These are phyloP conservation scores for Gypsophila paniculata DNA, from an alignment of 179 eudicot species.

Conservation along the genomic window DNA sequence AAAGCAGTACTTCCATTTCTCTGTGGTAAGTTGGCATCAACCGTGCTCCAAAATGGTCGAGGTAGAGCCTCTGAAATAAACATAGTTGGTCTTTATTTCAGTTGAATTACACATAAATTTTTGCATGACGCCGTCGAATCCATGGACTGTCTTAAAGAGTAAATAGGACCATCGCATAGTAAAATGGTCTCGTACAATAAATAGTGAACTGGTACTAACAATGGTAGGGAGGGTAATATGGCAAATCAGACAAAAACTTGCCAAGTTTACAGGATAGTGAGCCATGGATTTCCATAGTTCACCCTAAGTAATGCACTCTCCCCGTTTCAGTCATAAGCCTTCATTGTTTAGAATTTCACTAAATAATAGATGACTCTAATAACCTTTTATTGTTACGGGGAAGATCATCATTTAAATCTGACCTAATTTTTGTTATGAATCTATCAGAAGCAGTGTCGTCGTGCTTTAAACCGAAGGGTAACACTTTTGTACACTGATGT, in stretches of 20 bases:
- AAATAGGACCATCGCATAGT: neutral
- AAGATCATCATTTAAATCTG: no score
- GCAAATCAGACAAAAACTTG: neutral
- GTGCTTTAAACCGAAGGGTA: no score
- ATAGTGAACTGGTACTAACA: neutral
- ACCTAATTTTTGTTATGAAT: no score
- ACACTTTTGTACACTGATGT: no score
- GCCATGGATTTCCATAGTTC: neutral
- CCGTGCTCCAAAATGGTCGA: slow-evolving; percentile 13
- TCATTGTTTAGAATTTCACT: neutral
- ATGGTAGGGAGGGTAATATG: neutral
- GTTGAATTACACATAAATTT: neutral
- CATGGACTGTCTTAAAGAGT: neutral
- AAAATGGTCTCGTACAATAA: neutral
- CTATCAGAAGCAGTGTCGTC: no score
- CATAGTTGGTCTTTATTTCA: neutral
- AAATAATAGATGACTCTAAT: neutral
- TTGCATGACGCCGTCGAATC: neutral
- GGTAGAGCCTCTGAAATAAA: slow-evolving; percentile 26
- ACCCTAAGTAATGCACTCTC: neutral
- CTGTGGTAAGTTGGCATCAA: slow-evolving; percentile 21
- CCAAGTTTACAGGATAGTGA: neutral
- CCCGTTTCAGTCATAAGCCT: neutral
- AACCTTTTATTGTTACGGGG: neutral
- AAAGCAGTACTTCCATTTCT: slow-evolving; percentile 23